A percentile compares a stretch with the other conserved stretches of the same genome.
These are phyloP conservation scores for Sisymbrium altissimum DNA, from an alignment of 345 rosid species.

Conservation along the genomic window DNA sequence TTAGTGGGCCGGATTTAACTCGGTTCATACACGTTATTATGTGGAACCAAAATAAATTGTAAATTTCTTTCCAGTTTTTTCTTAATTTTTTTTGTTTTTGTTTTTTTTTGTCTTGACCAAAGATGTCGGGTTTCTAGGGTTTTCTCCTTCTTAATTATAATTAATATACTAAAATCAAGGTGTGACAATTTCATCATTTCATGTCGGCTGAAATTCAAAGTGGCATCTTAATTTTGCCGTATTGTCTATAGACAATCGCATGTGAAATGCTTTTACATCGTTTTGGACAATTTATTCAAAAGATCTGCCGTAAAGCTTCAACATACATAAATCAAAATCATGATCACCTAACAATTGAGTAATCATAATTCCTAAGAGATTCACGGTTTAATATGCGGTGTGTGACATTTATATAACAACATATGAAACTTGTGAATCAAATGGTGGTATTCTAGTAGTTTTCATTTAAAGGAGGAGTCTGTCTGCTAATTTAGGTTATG, in stretches of 20 bases:
- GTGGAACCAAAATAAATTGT: too few relatives aligned
- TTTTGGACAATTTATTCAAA: conserved; percentile 5
- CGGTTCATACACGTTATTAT: conserved; percentile 18
- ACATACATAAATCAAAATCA: neutral
- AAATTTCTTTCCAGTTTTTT: too few relatives aligned
- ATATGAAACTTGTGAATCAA: too few relatives aligned
- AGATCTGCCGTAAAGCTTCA: neutral
- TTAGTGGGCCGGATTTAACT: conserved; percentile 23
- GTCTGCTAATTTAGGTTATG: too few relatives aligned
- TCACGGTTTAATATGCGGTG: too few relatives aligned
- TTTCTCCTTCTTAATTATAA: conserved; percentile 1
- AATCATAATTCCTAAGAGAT: too few relatives aligned
- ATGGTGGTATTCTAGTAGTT: too few relatives aligned
- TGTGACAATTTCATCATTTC: conserved; percentile 35
- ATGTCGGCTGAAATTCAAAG: conserved; percentile 36
- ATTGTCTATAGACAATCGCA: too few relatives aligned
- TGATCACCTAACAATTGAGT: neutral
- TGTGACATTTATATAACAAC: too few relatives aligned
- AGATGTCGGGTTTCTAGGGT: conserved; percentile 24
- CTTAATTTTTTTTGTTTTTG: too few relatives aligned
- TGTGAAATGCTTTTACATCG: conserved; percentile 23
- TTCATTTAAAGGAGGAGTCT: too few relatives aligned
- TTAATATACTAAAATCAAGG: conserved; percentile 12
- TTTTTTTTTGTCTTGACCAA: too few relatives aligned
- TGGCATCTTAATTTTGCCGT: conserved; percentile 11